Base-by-base conservation (phyloP, 805 yeast genomes). In the Suhomyces canberraensis region DNA sequence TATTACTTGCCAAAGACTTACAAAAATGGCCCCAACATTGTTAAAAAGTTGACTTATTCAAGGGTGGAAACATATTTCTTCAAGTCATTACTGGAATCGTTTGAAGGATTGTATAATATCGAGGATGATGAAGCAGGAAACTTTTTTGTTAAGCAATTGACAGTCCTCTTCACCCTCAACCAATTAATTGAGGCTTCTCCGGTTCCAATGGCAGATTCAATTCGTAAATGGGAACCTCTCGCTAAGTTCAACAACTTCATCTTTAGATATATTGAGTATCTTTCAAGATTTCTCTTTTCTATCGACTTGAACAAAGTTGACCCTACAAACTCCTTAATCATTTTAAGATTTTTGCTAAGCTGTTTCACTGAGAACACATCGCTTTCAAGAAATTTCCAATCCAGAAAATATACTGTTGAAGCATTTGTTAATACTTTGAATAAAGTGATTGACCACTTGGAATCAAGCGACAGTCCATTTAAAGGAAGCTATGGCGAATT, bases 361-460 rank as follows among this genome's bases (percentile, higher is more conserved):
- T 82, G 86, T 86, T 49, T 81, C 17, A 75, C 70, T 43, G 71
- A 73, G 29, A 68, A 76, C 38, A 71, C 69, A 40, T 45, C 62
- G 9, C 25, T 37, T 11, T 39, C 47, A 16, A 40, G 50, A 17
- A 17, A 28, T 2, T 40, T 47, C n/a, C 47, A 35, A 14, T 27
- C 42, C 14, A 39, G 47, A 21, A 29, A 28, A 25, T 28, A 36
- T 3, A 35, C 47, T 2, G 33, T 44, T n/a, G 41, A 42, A 8
- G 35, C 28, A 8, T 25, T 52, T 18, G 39, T 43, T 3, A 40
- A 31, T 8, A n/a, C 46, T n/a, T 35, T 52, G 31, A 54, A 56
- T 31, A 28, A 28, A 11, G 27, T 51, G 8, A 30, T 52, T 4
- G n/a, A 16, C 14, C 8, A 33, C 16, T 13, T 29, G 8, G 14